Evolutionary conservation across 2,329 filamentous ascomycete genomes (phyloP), one percentile per base, ranked within the genome.

Genomic region (Aureobasidium melanogenum): DNA sequence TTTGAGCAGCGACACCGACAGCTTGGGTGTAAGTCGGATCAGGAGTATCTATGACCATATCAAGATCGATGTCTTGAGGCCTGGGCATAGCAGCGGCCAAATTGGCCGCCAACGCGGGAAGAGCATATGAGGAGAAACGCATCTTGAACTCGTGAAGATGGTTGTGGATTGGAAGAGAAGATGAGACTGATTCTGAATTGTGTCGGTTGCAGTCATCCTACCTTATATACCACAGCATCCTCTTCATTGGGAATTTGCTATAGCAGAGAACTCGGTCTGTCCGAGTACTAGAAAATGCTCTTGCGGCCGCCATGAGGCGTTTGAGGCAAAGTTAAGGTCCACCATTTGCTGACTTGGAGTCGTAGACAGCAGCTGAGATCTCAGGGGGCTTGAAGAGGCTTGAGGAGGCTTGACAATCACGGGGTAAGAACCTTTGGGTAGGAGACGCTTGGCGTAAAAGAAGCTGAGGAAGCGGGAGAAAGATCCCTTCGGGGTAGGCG

Each of bases 31-130:
- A 57, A 2, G 54, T 57, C 9, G 54, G 54, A 7, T 57, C 54
- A 5, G 54, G 54, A 15, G 54, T 30, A n/a, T 30, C 54, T 1
- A 57, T 8, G 34, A 68, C 64, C 12, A 64, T 63, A 44, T 62
- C 62, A 51, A 61, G 65, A 58, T 68, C 66, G 51, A 69, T 60
- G 36, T 60, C 65, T 41, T 69, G 66, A 30, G 67, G 67, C 26
- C 64, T 54, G 47, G 66, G 66, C 24, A 66, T 22, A n/a, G 65
- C 66, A 52, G 54, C 54, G n/a, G 56, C 64, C 14, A 68, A 61
- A 9, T 67, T 59, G 32, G 32, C 57, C 47, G 57, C 57, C 32
- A 60, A 43, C 51, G 57, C 57, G 36, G 36, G 57, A 34, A 52
- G 34, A 28, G 46, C 57, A 51, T 41, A 44, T 6, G 57, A 41